phyloP scores from a whole-genome alignment of 352 stramenopile species.

The Globisporangium cederbergense region DNA sequence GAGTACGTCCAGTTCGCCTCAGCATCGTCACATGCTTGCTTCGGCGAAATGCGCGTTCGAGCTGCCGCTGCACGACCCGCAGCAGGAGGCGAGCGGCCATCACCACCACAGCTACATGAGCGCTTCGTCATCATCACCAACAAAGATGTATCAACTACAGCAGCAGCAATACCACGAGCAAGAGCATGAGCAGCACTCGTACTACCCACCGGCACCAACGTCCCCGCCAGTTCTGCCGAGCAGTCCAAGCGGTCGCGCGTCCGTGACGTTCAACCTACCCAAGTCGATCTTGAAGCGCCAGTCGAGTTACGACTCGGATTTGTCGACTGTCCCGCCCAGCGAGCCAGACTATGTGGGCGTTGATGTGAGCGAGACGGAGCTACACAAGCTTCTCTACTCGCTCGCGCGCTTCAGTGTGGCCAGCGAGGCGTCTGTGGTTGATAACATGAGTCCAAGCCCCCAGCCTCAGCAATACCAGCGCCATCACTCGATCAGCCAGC shows the following conservation, averaged over 20 bases:
- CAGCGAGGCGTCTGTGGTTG: conserved; percentile 24
- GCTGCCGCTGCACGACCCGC: conserved; percentile 38
- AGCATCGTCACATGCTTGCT: conserved; percentile 1
- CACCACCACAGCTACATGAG: not conserved
- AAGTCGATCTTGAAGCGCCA: conserved; percentile 47
- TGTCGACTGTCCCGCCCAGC: conserved; percentile 31
- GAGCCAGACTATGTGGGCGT: conserved; percentile 16
- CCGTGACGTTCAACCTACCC: conserved; percentile 37
- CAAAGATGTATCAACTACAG: not conserved
- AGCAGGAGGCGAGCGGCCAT: not conserved
- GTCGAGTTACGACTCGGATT: conserved; percentile 36
- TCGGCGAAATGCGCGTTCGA: conserved; percentile 13
- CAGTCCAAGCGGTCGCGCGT: conserved; percentile 11
- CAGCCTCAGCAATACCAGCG: conserved; percentile 4
- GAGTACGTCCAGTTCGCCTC: conserved; percentile 2
- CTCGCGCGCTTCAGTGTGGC: conserved; percentile 49
- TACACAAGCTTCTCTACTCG: conserved; percentile 68
- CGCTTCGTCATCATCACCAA: not conserved
- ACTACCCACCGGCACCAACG: not conserved
- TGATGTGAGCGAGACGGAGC: conserved; percentile 32
- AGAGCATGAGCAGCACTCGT: not conserved
- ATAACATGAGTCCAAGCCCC: conserved; percentile 6
- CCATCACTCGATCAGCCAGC: conserved; percentile 7
- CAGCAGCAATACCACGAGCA: not conserved
- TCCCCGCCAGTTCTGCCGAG: not conserved